Evolutionary conservation across 495 filamentous ascomycete species (phyloP), one percentile per base, ranked within the genome.

Genomic region (Hypoxylon lienhwacheense): DNA sequence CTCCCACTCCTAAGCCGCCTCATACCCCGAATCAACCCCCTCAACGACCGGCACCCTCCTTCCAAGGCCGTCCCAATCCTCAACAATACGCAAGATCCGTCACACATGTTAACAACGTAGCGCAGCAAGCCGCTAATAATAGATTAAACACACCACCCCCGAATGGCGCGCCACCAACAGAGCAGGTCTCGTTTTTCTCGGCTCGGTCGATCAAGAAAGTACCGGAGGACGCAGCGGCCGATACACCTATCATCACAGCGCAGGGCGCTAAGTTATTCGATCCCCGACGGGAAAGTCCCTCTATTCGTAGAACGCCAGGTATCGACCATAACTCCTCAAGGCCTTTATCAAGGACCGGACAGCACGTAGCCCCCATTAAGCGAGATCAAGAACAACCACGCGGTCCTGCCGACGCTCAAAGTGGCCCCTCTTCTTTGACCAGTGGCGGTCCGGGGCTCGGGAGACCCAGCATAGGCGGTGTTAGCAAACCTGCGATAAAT

Each of bases 221-320:
- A 2, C 64, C 73, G 0, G 73, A 72, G 34, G 66, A 65, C 10
- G 55, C 63, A 1, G 42, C 71, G 10, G 53, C 39, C 26, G 62
- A 63, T 12, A 16, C 47, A 12, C 53, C 67, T 12, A 64, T 70
- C 4, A 74, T 81, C 8, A 47, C 60, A 5, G 69, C 69, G 6
- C 67, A 73, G 26, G 67, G 60, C 11, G 78, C 77, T 5, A 79
- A 81, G 3, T 73, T 75, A 39, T 97, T 96, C 69, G 88, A 97
- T 64, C 90, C 90, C 2, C 81, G 85, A 47, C 77, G 83, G 3
- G 90, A 95, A 57, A 91, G 87, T 53, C 89, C 91, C 0, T 90
- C 89, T 0, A 92, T 96, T 51, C 85, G 88, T 22, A 90, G 92
- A 63, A 96, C 91, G 2, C 85, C 87, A 0, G 91, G 91, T n/a